These are phyloP conservation scores for Cordyceps tenuipes DNA, from an alignment of 2,329 filamentous ascomycete species.

Conservation along the genomic window DNA sequence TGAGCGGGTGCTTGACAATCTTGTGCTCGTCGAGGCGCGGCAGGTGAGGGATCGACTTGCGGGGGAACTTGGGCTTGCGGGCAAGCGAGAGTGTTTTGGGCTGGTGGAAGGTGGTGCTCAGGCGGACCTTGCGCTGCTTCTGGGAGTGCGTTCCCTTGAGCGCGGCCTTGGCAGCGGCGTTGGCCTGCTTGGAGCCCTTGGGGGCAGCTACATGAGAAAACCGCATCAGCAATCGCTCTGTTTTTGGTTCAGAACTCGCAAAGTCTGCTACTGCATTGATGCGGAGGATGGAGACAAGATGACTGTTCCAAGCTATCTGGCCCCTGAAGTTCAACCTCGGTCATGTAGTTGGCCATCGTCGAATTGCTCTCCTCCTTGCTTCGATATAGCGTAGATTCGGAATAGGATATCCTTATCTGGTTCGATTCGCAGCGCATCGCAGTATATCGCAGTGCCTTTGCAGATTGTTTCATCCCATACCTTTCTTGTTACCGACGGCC, in stretches of 20 bases:
- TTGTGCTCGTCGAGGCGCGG: slow-evolving; percentile 95
- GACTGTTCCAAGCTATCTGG: not conserved
- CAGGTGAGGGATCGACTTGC: slow-evolving; percentile 85
- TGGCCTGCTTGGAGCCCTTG: slow-evolving; percentile 76
- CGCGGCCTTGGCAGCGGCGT: slow-evolving; percentile 88
- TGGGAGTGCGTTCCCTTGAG: slow-evolving; percentile 69
- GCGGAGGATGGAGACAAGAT: slow-evolving; percentile 21
- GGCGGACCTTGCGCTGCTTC: slow-evolving; percentile 89
- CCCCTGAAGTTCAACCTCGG: not conserved
- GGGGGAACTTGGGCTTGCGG: slow-evolving; percentile 89
- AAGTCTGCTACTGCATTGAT: slow-evolving; percentile 66
- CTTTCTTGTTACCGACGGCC: slow-evolving; percentile 36
- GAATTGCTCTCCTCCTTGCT: not conserved
- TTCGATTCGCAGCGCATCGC: not conserved
- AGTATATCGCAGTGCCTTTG: not conserved
- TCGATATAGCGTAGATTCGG: slow-evolving; percentile 6
- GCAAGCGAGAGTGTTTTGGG: slow-evolving; percentile 94
- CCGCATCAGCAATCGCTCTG: slow-evolving; percentile 66
- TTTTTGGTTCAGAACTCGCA: slow-evolving; percentile 54
- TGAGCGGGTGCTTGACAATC: slow-evolving; percentile 95
- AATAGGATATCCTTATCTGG: slow-evolving; percentile 4
- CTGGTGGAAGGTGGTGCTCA: slow-evolving; percentile 90
- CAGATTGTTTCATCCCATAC: slow-evolving; percentile 31
- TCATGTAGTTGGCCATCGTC: not conserved
- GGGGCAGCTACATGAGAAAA: slow-evolving; percentile 46